Evolutionary conservation across 257 asterid species (phyloP), one percentile per base, ranked within the genome.

Genomic region (Fraxinus americana): DNA sequence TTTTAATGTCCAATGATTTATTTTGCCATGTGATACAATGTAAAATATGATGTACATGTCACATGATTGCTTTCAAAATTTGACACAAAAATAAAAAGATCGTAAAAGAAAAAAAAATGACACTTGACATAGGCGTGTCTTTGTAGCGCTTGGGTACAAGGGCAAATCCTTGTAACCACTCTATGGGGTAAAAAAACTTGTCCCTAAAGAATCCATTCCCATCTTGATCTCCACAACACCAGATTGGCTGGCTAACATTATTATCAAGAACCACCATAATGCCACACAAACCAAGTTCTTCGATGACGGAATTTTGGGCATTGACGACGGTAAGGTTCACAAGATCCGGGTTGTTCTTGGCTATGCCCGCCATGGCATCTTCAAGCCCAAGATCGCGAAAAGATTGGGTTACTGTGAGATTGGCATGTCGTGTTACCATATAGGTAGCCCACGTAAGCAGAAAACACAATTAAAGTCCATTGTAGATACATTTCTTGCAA

Each of bases 171-270:
- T 27, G 78, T 36, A 92, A 36, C 98, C 98, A 92, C 76, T 92
- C 97, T 0, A 35, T n/a, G 1, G 89, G 84, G 78, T 85, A 92
- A 76, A 92, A 92, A 59, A 81, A 79, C 63, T 43, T n/a, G 21
- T 91, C 97, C 9, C 94, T 97, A 45, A 85, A 92, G 79, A 92
- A 91, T 16, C 97, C 97, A 82, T 90, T 92, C 0, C 96, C 98
- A 83, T 92, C 98, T 1, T 77, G 0, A 50, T 83, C 79, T 12
- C 76, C 19, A 23, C 97, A 91, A 54, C 97, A 91, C 96, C 97
- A 92, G 85, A 74, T 79, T 7, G 97, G 97, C 25, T 74, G 63
- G 76, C 97, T 88, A 25, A 92, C 90, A 16, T 91, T 94, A 79
- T 88, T 88, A 77, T 92, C 97, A 13, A 92, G 94, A 6, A 91